Evolutionary conservation across 1,284 basidiomycete genomes (phyloP).

Genomic region (Ceratorhiza oryzae-sativae): DNA sequence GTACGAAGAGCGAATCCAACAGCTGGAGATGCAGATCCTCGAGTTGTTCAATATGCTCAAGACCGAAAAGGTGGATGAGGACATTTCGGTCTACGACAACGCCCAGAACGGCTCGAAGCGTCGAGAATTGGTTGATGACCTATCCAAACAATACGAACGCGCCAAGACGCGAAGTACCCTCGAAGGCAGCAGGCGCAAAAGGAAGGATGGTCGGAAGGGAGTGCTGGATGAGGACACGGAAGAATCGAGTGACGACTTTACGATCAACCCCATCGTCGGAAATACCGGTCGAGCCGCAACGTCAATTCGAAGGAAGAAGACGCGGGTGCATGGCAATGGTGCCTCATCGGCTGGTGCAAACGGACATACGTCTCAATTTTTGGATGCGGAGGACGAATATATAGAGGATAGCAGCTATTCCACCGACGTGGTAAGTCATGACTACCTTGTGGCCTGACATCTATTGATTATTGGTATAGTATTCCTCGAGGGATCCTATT

Average conservation of each 20-base stretch:
- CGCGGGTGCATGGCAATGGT: conserved; percentile 49
- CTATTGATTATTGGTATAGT: conserved; percentile 51
- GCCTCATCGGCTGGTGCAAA: conserved; percentile 53
- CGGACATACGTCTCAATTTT: conserved; percentile 79
- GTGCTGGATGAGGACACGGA: conserved; percentile 49
- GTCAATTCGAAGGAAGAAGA: conserved; percentile 47
- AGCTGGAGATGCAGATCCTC: conserved; percentile 91
- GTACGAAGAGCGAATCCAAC: conserved; percentile 87
- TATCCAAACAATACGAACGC: conserved; percentile 85
- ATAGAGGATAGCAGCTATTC: conserved; percentile 68
- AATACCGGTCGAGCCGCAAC: conserved; percentile 35
- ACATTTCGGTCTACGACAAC: conserved; percentile 46
- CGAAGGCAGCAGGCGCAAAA: conserved; percentile 67
- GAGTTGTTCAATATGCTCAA: conserved; percentile 93
- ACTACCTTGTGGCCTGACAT: background rate
- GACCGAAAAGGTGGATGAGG: conserved; percentile 62
- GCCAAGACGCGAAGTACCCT: conserved; percentile 85
- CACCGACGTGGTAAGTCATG: conserved; percentile 46
- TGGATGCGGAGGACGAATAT: conserved; percentile 89
- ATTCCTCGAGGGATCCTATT: conserved; percentile 52
- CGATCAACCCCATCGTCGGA: conserved; percentile 9
- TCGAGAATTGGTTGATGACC: conserved; percentile 77
- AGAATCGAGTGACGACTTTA: conserved; percentile 33
- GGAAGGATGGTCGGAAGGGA: conserved; percentile 48
- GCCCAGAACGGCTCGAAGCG: conserved; percentile 64